A percentile compares a stretch with the other conserved stretches of the same genome.
Evolutionary conservation across 768 basidiomycete genomes (phyloP).

Genomic region (Tylopilus plumbeoviolaceoides): DNA sequence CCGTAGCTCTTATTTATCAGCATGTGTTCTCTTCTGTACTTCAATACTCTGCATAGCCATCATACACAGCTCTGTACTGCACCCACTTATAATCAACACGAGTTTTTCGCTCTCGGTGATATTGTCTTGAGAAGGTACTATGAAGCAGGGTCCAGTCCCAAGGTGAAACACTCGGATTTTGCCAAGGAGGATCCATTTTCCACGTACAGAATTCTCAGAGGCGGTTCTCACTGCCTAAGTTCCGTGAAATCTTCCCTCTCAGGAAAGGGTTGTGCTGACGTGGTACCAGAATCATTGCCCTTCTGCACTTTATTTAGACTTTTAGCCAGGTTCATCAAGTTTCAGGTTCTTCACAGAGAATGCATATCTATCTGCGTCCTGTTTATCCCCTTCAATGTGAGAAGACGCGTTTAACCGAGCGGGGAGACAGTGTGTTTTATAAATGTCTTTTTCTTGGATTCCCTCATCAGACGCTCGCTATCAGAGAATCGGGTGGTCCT

Average conservation of each 20-base stretch:
- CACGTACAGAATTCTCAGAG: constrained; percentile 3
- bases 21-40: constrained; percentile 20
- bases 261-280: constrained; percentile 12
- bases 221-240: constrained; percentile 4
- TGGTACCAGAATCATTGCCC: constrained; percentile 9
- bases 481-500: constrained; percentile 6
- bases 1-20: constrained; percentile 17
- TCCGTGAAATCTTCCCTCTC: constrained; percentile 3
- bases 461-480: constrained; percentile 7
- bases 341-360: constrained; percentile 10
- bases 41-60: constrained; percentile 20
- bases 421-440: constrained; percentile 24
- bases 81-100: constrained; percentile 15
- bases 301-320: constrained; percentile 22
- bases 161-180: constrained; percentile 1
- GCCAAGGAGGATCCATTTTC: constrained; percentile 7
- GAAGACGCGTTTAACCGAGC: constrained; percentile 9
- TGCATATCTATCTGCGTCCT: constrained; percentile 3
- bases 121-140: background rate
- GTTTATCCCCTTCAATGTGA: constrained; percentile 18
- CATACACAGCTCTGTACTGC: constrained; percentile 16
- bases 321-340: constrained; percentile 21
- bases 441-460: constrained; percentile 22
- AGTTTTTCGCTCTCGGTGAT: background rate
- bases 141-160: constrained; percentile 9